A percentile compares a stretch with the other conserved stretches of the same genome.
These are phyloP conservation scores for Gossypium gossypioides DNA, from an alignment of 441 rosid genomes.

Conservation along the genomic window DNA sequence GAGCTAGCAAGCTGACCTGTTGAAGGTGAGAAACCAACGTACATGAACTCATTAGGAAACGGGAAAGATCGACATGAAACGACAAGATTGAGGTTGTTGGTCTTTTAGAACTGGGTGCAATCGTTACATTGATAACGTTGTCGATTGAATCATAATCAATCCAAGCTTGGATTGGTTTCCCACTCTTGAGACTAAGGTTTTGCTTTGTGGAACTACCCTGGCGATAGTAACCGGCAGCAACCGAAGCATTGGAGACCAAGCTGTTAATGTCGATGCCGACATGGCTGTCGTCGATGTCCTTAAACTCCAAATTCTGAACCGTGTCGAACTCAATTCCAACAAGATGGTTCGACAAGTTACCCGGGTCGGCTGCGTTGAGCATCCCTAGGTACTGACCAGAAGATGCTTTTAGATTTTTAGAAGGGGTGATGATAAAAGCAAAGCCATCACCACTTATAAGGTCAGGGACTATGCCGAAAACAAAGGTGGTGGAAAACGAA, in stretches of 20 bases:
- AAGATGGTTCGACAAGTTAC: slow-evolving; percentile 42
- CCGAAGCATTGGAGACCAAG: slow-evolving; percentile 37
- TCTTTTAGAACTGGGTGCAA: slow-evolving; percentile 46
- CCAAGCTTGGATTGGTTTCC: slow-evolving; percentile 53
- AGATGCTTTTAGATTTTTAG: slow-evolving; percentile 25
- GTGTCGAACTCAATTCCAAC: slow-evolving; percentile 76
- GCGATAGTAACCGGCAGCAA: slow-evolving; percentile 30
- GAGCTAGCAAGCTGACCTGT: slow-evolving; percentile 63
- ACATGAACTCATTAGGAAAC: slow-evolving; percentile 40
- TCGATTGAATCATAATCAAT: slow-evolving; percentile 49
- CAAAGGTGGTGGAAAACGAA: slow-evolving; percentile 62
- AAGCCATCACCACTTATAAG: slow-evolving; percentile 69
- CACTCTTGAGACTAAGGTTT: slow-evolving; percentile 49
- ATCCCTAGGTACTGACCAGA: slow-evolving; percentile 75
- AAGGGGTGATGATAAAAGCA: slow-evolving; percentile 50
- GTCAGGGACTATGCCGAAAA: slow-evolving; percentile 46
- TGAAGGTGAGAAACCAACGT: slow-evolving; percentile 68
- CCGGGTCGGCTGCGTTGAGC: slow-evolving; percentile 42
- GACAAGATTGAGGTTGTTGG: slow-evolving; percentile 49
- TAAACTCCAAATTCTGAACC: slow-evolving; percentile 55
- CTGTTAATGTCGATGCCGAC: slow-evolving; percentile 67
- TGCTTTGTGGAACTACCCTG: slow-evolving; percentile 17
- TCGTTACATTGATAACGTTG: slow-evolving; percentile 36
- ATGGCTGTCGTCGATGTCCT: slow-evolving; percentile 59
- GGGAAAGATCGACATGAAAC: slow-evolving; percentile 37